phyloP scores from a whole-genome alignment of 176 grass and related monocot species.

The Oryza coarctata region DNA sequence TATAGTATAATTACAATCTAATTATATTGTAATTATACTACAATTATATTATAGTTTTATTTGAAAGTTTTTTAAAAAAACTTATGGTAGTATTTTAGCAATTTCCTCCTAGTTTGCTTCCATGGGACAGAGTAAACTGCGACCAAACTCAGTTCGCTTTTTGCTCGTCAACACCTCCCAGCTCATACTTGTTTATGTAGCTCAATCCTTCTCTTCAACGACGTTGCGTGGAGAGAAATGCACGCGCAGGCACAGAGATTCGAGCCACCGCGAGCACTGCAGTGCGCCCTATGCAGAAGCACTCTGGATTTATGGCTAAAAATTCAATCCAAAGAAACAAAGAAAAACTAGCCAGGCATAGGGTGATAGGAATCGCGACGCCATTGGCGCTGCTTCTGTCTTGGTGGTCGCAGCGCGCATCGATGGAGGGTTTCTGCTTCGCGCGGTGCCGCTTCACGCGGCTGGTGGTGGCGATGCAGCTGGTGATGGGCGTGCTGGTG shows the following conservation, averaged over 20 bases:
- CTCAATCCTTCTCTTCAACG: neutral
- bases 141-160: slow-evolving; percentile 3
- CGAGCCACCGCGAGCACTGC: slow-evolving; percentile 22
- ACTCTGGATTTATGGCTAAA: neutral
- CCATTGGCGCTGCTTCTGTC: neutral
- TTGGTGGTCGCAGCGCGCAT: neutral
- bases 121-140: neutral
- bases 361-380: neutral
- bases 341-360: neutral
- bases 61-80: too few relatives aligned
- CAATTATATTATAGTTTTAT: too few relatives aligned
- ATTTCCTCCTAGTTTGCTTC: neutral
- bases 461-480: slow-evolving; percentile 60
- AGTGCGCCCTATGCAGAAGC: slow-evolving; percentile 28
- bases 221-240: slow-evolving; percentile 3
- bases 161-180: slow-evolving; percentile 27
- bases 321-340: neutral
- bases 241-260: slow-evolving; percentile 23
- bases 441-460: slow-evolving; percentile 54
- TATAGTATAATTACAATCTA: too few relatives aligned
- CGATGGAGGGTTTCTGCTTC: slow-evolving; percentile 50
- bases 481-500: slow-evolving; percentile 66
- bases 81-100: too few relatives aligned
- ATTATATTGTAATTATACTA: too few relatives aligned
- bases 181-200: too few relatives aligned